These are phyloP conservation scores for Omphalotus olearius DNA, from an alignment of 1,284 basidiomycete species.

Conservation along the genomic window DNA sequence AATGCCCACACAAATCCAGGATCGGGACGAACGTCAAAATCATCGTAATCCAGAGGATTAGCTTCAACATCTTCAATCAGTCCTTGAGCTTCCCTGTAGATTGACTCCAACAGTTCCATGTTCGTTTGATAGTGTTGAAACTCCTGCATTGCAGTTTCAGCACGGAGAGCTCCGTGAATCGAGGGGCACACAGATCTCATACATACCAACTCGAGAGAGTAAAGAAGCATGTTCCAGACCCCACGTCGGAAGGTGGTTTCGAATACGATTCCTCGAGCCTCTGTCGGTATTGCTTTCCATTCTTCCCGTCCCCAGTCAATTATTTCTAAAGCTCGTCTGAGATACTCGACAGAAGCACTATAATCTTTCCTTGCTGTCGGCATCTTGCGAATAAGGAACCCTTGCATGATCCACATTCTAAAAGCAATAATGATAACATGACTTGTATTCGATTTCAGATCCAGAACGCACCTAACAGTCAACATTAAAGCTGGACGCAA, in stretches of 20 bases:
- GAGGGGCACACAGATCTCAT: background rate
- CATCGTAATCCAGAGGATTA: background rate
- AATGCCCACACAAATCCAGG: constrained; percentile 1
- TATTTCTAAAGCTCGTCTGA: constrained; percentile 18
- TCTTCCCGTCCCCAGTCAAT: constrained; percentile 22
- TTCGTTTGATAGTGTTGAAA: background rate
- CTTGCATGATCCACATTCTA: constrained; percentile 27
- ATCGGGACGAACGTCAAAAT: background rate
- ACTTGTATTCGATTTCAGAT: background rate
- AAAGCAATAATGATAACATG: background rate
- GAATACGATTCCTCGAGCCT: constrained; percentile 25
- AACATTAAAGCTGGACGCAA: constrained; percentile 26
- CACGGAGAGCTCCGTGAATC: background rate
- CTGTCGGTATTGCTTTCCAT: constrained; percentile 21
- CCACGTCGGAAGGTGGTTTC: constrained; percentile 25
- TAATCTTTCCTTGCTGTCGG: constrained; percentile 1
- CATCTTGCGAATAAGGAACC: constrained; percentile 16
- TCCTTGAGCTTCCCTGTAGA: constrained; percentile 9
- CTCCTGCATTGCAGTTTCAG: background rate
- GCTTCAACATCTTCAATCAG: constrained; percentile 10
- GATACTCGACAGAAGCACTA: constrained; percentile 18
- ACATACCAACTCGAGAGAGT: constrained; percentile 24
- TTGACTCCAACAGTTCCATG: constrained; percentile 3
- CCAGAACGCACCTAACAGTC: constrained; percentile 24
- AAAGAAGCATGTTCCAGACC: constrained; percentile 21